These are phyloP conservation scores for Cicer pinnatifidum DNA, from an alignment of 306 rosid genomes.

Conservation along the genomic window DNA sequence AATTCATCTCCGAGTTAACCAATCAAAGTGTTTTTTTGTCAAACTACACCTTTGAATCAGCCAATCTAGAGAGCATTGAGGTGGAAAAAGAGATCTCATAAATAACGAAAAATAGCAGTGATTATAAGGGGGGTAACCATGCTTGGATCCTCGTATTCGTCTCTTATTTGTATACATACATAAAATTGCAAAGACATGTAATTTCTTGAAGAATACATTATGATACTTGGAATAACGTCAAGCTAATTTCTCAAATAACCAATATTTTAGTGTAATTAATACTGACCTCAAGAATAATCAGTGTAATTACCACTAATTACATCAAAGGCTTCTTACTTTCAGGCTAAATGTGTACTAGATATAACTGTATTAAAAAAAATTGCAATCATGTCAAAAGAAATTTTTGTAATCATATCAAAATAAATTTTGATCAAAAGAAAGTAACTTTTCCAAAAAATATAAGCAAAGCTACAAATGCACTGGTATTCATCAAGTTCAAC, in stretches of 20 bases:
- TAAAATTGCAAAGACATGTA: not conserved
- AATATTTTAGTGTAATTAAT: not conserved
- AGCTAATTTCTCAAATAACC: not conserved
- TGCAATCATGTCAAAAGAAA: not conserved
- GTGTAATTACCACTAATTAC: not conserved
- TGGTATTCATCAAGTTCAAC: constrained; percentile 1
- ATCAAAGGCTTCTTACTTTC: not conserved
- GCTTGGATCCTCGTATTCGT: too few species aligned
- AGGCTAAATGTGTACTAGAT: not conserved
- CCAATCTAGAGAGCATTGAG: too few species aligned
- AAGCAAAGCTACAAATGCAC: constrained; percentile 9
- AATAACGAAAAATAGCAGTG: too few species aligned
- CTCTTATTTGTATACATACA: not conserved
- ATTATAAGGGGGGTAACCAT: too few species aligned
- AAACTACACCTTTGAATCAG: too few species aligned
- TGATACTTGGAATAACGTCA: not conserved
- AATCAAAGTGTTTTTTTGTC: too few species aligned
- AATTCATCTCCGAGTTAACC: too few species aligned
- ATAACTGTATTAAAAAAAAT: not conserved
- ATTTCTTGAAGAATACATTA: not conserved
- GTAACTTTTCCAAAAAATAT: not conserved
- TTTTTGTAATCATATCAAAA: not conserved
- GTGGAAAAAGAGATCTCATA: too few species aligned
- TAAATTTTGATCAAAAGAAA: not conserved
- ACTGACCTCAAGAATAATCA: not conserved